phyloP scores from a whole-genome alignment of 495 filamentous ascomycete species.

The Hyaloscypha hepaticicola region DNA sequence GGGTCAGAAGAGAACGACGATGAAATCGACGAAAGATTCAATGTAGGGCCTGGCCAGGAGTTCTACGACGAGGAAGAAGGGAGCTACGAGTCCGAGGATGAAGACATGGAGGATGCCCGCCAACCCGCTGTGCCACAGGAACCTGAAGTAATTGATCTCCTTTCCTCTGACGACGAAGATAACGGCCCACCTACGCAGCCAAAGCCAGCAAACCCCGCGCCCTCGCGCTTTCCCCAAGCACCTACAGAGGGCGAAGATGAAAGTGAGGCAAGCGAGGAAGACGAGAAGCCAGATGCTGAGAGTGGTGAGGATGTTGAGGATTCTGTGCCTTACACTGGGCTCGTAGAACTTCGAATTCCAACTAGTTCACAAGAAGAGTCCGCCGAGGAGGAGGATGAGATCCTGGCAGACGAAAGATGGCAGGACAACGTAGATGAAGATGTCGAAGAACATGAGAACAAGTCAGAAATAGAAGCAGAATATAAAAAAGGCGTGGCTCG shows the following conservation, averaged over 20 bases:
- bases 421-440: background rate
- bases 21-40: constrained; percentile 26
- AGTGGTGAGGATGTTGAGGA: background rate
- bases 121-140: constrained; percentile 17
- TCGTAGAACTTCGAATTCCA: background rate
- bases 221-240: background rate
- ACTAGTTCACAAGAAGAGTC: background rate
- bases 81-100: constrained; percentile 21
- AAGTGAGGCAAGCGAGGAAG: constrained; percentile 5
- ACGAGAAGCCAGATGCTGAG: constrained; percentile 17
- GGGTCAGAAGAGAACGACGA: constrained; percentile 29
- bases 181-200: constrained; percentile 19
- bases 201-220: constrained; percentile 12
- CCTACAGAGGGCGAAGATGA: background rate
- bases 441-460: background rate
- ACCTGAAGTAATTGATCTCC: constrained; percentile 38
- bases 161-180: constrained; percentile 43
- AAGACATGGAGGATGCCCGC: constrained; percentile 21
- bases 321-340: background rate
- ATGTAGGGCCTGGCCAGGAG: constrained; percentile 12
- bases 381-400: background rate
- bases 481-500: background rate
- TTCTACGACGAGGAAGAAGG: constrained; percentile 18
- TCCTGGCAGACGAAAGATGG: background rate
- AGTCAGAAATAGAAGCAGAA: background rate